These are phyloP conservation scores for Blastobotrys petasosporus DNA, from an alignment of 1,139 yeast species.

Conservation along the genomic window DNA sequence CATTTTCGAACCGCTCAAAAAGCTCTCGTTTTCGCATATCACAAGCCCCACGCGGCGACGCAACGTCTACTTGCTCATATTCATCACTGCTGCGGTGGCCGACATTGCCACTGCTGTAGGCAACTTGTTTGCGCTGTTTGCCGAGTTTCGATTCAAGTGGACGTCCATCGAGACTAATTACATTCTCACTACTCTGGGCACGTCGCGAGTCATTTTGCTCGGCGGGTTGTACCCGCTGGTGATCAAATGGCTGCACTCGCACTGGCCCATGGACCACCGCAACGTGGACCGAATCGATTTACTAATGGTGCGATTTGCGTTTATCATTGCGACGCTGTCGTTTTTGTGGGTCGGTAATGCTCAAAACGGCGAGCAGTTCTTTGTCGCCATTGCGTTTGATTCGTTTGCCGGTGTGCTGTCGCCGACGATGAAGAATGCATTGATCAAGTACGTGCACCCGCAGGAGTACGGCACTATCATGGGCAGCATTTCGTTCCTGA, in stretches of 20 bases:
- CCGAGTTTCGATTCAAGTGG: conserved; percentile 57
- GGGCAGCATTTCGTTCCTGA: conserved; percentile 31
- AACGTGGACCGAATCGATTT: conserved; percentile 52
- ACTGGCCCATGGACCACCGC: conserved; percentile 21
- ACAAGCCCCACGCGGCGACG: conserved; percentile 32
- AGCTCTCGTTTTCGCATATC: conserved; percentile 34
- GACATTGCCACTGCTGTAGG: conserved; percentile 35
- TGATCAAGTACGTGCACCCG: conserved; percentile 45
- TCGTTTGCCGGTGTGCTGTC: conserved; percentile 44
- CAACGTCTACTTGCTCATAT: conserved; percentile 43
- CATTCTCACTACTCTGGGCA: conserved; percentile 50
- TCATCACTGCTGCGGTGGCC: conserved; percentile 38
- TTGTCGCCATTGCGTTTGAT: conserved; percentile 35
- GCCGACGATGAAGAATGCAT: conserved; percentile 46
- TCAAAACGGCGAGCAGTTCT: conserved; percentile 25
- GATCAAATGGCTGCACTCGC: conserved; percentile 36
- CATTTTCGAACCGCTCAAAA: conserved; percentile 43
- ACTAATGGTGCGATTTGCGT: conserved; percentile 38
- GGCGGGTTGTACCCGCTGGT: conserved; percentile 41
- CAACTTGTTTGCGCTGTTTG: conserved; percentile 49
- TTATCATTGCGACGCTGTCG: conserved; percentile 41
- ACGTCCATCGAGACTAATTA: conserved; percentile 53
- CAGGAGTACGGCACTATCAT: conserved; percentile 31
- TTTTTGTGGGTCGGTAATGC: conserved; percentile 38
- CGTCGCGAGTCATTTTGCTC: conserved; percentile 41